Evolutionary conservation across 2,329 filamentous ascomycete genomes (phyloP).

Genomic region (Curvularia eragrostidis): DNA sequence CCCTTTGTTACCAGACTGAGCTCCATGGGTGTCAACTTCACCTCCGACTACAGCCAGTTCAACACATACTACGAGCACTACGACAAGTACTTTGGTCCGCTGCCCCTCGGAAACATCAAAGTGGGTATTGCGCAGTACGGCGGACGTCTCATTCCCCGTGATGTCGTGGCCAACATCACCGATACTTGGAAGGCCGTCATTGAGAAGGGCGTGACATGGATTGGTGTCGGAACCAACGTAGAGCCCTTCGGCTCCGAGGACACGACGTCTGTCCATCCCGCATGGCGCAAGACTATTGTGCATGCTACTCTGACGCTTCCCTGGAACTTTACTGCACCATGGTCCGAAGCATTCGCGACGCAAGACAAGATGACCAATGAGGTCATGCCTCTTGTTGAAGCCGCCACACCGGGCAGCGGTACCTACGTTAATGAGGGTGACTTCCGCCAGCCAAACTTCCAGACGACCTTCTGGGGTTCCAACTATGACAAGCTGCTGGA

Average conservation of each 20-base stretch:
- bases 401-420: slow-evolving; percentile 27
- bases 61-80: slow-evolving; percentile 32
- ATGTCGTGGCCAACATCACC: slow-evolving; percentile 19
- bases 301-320: slow-evolving; percentile 26
- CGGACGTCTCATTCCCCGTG: slow-evolving; percentile 26
- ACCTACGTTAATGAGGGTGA: slow-evolving; percentile 40
- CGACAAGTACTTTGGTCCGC: slow-evolving; percentile 31
- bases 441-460: slow-evolving; percentile 30
- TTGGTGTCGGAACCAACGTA: slow-evolving; percentile 26
- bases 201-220: slow-evolving; percentile 28
- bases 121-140: slow-evolving; percentile 30
- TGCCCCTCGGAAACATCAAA: slow-evolving; percentile 29
- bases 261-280: slow-evolving; percentile 32
- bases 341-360: slow-evolving; percentile 23
- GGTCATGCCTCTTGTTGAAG: slow-evolving; percentile 27
- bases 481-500: slow-evolving; percentile 35
- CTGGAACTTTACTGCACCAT: slow-evolving; percentile 30
- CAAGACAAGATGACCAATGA: slow-evolving; percentile 29
- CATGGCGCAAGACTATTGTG: slow-evolving; percentile 30
- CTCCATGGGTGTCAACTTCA: slow-evolving; percentile 22
- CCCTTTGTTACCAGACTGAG: slow-evolving; percentile 25
- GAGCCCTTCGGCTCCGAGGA: slow-evolving; percentile 20
- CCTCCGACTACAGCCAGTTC: slow-evolving; percentile 22
- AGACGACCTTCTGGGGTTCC: slow-evolving; percentile 30
- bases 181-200: slow-evolving; percentile 25